Evolutionary conservation across 176 grass and related monocot genomes (phyloP), one percentile per base, ranked within the genome.

Genomic region (Musa acuminata): DNA sequence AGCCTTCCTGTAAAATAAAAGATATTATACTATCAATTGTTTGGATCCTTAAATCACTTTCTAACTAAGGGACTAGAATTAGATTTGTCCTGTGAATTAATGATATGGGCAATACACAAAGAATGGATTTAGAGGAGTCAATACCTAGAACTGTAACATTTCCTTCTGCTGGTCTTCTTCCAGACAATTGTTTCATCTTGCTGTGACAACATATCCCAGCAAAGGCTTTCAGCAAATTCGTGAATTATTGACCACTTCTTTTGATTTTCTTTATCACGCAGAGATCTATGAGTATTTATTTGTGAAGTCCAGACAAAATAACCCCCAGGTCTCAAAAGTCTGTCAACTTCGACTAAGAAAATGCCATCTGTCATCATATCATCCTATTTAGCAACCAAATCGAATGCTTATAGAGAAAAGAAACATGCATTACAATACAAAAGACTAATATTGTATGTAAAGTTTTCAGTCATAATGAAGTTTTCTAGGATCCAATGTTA

Each of bases 121-220:
- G 27, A 11, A 10, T 65, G 29, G 29, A 35, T 13, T 62, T 76
- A 19, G 55, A 29, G 25, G 21, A 72, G 55, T 29, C 51, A 67
- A 83, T 85, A 99, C 95, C 89, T 89, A 54, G 77, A 87, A 73
- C 16, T 86, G 84, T 94, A 94, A 76, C 91, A 94, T 11, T 94
- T 90, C 80, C 23, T 87, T 81, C 76, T 89, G 72, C 75, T 86
- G 52, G 86, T 91, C 67, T 99, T 99, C 77, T 99, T 99, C 95
- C 95, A 99, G 66, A 99, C 91, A 84, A 87, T 86, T 74, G 95
- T 99, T 82, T 99, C 95, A 52, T 99, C 95, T 91, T 99, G 95
- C 62, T 99, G 95, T 52, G 95, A 94, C 55, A 94, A 74, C 73
- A 99, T 84, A 84, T 99, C 95, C 95, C 95, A 99, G 80, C 91